Percentiles rank a stretch among this genome's conserved stretches.
Evolutionary conservation across 352 stramenopile genomes (phyloP).

Genomic region (Phytophthora syringae): DNA sequence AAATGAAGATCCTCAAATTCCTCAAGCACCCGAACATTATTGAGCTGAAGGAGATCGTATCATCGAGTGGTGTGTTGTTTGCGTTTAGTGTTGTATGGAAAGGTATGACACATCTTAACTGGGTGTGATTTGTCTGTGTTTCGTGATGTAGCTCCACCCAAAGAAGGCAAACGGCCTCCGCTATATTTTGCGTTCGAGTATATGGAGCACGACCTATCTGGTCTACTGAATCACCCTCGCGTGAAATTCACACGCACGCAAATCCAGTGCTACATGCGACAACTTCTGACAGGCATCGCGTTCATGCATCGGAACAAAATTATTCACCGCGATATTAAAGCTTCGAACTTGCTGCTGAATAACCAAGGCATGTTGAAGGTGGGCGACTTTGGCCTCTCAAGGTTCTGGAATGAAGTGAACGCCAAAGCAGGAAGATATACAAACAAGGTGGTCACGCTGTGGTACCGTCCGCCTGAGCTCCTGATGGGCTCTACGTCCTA

Average conservation of each 20-base stretch:
- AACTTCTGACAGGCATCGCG: constrained; percentile 78
- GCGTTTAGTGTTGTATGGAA: background rate
- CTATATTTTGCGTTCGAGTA: constrained; percentile 91
- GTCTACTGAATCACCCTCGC: constrained; percentile 80
- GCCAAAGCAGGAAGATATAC: constrained; percentile 88
- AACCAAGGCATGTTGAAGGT: constrained; percentile 89
- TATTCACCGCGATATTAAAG: constrained; percentile 88
- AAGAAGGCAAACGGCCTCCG: constrained; percentile 84
- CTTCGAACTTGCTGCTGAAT: constrained; percentile 85
- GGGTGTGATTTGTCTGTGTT: constrained; percentile 4
- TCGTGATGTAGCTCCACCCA: constrained; percentile 58
- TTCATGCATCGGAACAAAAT: constrained; percentile 93
- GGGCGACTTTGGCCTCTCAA: constrained; percentile 81
- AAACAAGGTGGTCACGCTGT: constrained; percentile 96
- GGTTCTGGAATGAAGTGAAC: constrained; percentile 88
- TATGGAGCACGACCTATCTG: constrained; percentile 87
- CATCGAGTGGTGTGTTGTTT: constrained; percentile 59
- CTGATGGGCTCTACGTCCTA: constrained; percentile 93
- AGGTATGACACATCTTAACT: constrained; percentile 19
- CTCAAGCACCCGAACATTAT: constrained; percentile 96
- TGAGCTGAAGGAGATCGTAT: constrained; percentile 96
- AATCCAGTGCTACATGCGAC: constrained; percentile 90
- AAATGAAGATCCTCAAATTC: constrained; percentile 98
- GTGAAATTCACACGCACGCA: constrained; percentile 87
- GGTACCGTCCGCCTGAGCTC: constrained; percentile 94